phyloP scores from a whole-genome alignment of 1,139 yeast genomes.

The Saccharomyces hybrid region DNA sequence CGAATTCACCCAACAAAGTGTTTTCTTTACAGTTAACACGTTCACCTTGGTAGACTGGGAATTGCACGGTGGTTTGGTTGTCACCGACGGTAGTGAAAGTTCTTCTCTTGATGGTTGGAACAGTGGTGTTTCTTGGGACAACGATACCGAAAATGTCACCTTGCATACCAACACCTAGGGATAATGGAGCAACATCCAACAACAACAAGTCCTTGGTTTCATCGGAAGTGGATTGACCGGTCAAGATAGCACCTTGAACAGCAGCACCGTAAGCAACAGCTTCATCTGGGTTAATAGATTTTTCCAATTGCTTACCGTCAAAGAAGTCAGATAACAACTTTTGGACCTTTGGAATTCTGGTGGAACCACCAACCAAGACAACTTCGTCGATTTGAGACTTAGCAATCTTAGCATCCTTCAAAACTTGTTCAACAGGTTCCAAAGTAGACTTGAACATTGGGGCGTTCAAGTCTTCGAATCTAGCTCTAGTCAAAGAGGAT shows the following conservation, averaged over 20 bases:
- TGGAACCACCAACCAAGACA: conserved; percentile 98
- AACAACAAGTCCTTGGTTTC: conserved; percentile 95
- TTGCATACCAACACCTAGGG: conserved; percentile 99
- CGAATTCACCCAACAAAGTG: conserved; percentile 99
- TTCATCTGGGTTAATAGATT: conserved; percentile 97
- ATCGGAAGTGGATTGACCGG: conserved; percentile 95
- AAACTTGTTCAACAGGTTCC: conserved; percentile 96
- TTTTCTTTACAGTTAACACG: conserved; percentile 99
- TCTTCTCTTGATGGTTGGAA: conserved; percentile 98
- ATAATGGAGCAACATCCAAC: conserved; percentile 97
- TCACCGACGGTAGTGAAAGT: conserved; percentile 99
- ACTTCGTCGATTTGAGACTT: conserved; percentile 89
- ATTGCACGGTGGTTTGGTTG: conserved; percentile 98
- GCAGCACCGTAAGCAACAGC: conserved; percentile 98
- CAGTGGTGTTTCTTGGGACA: conserved; percentile 99
- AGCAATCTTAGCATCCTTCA: conserved; percentile 88
- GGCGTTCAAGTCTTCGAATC: conserved; percentile 96
- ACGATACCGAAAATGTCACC: conserved; percentile 98
- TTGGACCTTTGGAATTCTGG: conserved; percentile 99
- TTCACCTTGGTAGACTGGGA: conserved; percentile 99
- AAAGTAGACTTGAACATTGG: conserved; percentile 93
- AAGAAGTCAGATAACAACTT: conserved; percentile 95
- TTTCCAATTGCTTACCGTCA: conserved; percentile 94
- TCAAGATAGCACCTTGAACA: conserved; percentile 97
- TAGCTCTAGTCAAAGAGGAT: conserved; percentile 96